Conservation (phyloP, 192 early-diverging fungal species). For the Podila epigama region DNA sequence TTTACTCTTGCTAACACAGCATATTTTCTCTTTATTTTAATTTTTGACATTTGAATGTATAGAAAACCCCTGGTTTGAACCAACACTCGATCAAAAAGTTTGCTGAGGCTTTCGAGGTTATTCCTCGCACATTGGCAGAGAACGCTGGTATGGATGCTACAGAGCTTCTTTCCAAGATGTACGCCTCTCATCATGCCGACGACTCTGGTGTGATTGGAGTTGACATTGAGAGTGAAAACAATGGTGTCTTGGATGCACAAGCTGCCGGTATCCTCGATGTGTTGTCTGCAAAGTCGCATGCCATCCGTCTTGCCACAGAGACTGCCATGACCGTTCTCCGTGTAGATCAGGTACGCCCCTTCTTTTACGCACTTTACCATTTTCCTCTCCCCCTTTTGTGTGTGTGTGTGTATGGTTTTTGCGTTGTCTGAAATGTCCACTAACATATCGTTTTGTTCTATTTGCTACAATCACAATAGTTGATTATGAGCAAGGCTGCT, state of each 20-base stretch:
- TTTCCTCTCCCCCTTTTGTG: neutral
- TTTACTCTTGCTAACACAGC: neutral
- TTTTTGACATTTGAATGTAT: neutral
- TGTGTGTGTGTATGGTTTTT: neutral
- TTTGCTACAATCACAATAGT: conserved; percentile 54
- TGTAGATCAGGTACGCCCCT: conserved; percentile 92
- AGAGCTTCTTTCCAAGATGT: conserved; percentile 89
- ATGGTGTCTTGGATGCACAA: conserved; percentile 80
- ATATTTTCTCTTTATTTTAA: neutral
- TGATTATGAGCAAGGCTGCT: conserved; percentile 98
- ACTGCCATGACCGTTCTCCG: conserved; percentile 92
- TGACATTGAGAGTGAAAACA: conserved; percentile 79
- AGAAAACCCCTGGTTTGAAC: conserved; percentile 90
- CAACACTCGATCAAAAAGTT: conserved; percentile 97
- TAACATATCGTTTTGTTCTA: neutral
- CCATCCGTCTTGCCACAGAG: conserved; percentile 89
- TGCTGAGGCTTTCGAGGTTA: conserved; percentile 93
- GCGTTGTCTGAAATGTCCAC: neutral
- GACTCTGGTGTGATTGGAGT: conserved; percentile 70
- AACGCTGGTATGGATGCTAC: conserved; percentile 96
- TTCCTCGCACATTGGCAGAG: conserved; percentile 93
- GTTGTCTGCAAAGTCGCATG: conserved; percentile 86
- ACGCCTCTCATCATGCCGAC: conserved; percentile 86
- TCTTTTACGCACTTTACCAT: too few relatives aligned
- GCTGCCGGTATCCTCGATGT: conserved; percentile 81